Percentiles rank a stretch among this genome's conserved stretches.
phyloP scores from a whole-genome alignment of 495 filamentous ascomycete genomes.

The Aspergillus cavernicola region DNA sequence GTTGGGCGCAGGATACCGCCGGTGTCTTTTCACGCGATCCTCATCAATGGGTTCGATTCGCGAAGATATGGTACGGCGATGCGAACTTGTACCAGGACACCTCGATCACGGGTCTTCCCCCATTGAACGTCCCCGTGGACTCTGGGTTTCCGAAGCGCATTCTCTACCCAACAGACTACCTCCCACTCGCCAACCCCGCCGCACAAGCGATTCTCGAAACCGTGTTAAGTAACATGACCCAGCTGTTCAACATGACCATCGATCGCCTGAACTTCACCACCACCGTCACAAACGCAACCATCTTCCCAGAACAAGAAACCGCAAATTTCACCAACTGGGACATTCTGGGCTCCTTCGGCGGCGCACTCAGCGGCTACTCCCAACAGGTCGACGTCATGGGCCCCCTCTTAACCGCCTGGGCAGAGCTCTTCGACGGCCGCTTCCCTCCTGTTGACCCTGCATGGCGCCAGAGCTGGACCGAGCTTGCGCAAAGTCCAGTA shows the following conservation, averaged over 20 bases:
- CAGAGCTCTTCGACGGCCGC: no score
- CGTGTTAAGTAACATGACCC: neutral
- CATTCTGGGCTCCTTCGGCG: no score
- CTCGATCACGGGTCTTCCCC: no score
- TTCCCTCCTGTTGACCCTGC: no score
- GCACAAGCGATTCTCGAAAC: neutral
- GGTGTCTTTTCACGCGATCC: conserved; percentile 44
- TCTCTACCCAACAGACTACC: conserved; percentile 11
- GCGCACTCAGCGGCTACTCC: no score
- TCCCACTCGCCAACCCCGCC: conserved; percentile 1
- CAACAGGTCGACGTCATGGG: no score
- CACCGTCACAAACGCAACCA: conserved; percentile 1
- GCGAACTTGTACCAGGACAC: neutral
- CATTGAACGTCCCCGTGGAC: neutral
- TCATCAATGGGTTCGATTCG: conserved; percentile 17
- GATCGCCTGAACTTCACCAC: neutral
- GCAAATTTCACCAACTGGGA: no score
- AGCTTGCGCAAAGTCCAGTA: neutral
- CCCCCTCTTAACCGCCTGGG: no score
- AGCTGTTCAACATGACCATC: no score
- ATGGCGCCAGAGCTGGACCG: no score
- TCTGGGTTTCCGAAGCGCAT: conserved; percentile 2
- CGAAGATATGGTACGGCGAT: neutral
- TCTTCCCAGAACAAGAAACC: neutral
- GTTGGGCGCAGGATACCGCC: conserved; percentile 31